Evolutionary conservation across 371 early-diverging fungal species (phyloP), one percentile per base, ranked within the genome.

Genomic region (Dinochytrium kinnereticum): DNA sequence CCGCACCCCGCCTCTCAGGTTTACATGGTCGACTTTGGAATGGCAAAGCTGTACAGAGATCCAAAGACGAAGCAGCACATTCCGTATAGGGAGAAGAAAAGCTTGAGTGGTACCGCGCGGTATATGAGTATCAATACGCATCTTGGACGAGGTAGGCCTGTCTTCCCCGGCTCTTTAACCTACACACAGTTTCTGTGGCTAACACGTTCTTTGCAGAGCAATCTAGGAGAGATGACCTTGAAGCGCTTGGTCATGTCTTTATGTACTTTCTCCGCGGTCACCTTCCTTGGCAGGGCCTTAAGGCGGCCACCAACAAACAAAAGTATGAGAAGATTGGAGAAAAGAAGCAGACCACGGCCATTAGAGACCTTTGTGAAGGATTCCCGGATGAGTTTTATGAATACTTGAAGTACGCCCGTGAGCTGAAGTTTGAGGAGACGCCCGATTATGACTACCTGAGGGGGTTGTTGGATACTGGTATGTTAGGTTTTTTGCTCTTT

Each of bases 271-370:
- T 94, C 71, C 91, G 96, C 65, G 98, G 98, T 7, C 89, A 90
- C 30, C 84, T 98, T 39, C 99, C 99, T 15, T 98, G 99, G 99
- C 97, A 97, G 85, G 95, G 95, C 3, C 84, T 98, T 26, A 95
- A 95, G 83, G 98, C 95, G 7, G 95, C 94, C 31, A 95, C 93
- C 66, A 97, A 97, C 87, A 91, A 92, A 80, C 96, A 96, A 85
- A 98, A 97, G 80, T 97, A 96, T 78, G 95, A 96, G 37, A 93
- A 92, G 77, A 97, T 98, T 76, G 93, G 94, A 26, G 94, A 97
- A 77, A 95, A 93, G 88, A 98, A 98, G 82, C 92, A 94, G 81
- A 88, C 88, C 34, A 93, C 94, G 0, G 82, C 89, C 5, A 88
- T 94, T 73, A 90, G 91, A 76, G 96, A 95, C 74, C 84, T 95